Conservation (phyloP, 305 asterid species). For the Fraxinus floribunda region DNA sequence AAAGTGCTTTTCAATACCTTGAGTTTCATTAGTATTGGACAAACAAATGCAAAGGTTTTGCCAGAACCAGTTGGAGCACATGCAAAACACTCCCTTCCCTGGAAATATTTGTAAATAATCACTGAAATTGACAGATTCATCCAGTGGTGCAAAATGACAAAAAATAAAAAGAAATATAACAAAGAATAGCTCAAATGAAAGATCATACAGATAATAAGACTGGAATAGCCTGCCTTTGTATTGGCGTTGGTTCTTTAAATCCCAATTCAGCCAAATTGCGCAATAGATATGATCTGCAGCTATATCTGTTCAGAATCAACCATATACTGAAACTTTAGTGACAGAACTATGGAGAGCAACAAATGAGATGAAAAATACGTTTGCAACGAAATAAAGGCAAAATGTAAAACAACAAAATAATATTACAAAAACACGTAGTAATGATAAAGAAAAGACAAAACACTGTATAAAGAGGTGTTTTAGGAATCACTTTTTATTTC, state of each 20-base stretch:
- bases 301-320: slow-evolving; percentile 48
- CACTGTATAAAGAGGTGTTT: not conserved
- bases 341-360: not conserved
- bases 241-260: slow-evolving; percentile 85
- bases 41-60: slow-evolving; percentile 79
- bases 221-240: slow-evolving; percentile 97
- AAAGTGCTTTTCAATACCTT: slow-evolving; percentile 40
- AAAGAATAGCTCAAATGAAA: slow-evolving; percentile 36
- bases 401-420: not conserved
- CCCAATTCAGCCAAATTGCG: slow-evolving; percentile 70
- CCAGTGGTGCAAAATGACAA: not conserved
- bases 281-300: slow-evolving; percentile 59
- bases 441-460: not conserved
- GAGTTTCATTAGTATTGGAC: slow-evolving; percentile 82
- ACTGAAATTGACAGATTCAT: not conserved
- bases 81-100: slow-evolving; percentile 96
- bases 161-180: not conserved
- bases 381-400: not conserved
- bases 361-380: not conserved
- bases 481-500: not conserved
- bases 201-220: slow-evolving; percentile 80
- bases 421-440: not conserved
- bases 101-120: slow-evolving; percentile 7
- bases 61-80: slow-evolving; percentile 98
- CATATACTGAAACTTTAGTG: not conserved